Base-by-base conservation (phyloP, 805 yeast genomes). In the Kodamaea hsintzibuensis region DNA sequence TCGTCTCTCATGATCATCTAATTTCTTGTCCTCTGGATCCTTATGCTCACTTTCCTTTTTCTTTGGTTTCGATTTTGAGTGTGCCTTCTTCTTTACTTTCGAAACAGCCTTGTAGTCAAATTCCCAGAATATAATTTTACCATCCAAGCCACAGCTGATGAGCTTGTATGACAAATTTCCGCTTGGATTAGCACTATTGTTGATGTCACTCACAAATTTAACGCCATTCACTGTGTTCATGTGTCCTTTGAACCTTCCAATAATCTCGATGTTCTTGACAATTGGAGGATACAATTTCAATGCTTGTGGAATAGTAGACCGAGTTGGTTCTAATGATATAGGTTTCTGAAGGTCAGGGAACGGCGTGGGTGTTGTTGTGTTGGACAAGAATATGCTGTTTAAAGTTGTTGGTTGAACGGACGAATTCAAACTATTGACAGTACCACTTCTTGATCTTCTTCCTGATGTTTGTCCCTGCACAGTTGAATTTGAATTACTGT, bases 41-140 rank as follows among this genome's bases (percentile, higher is more conserved):
- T 30, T 30, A 3, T 5, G 2, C 8, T 30, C 13, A 10, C 35
- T 30, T 2, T 39, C 39, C 50, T 39, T 39, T 17, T 48, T 33
- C 42, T 22, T 37, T 18, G 40, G 35, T 22, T 42, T 42, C 12
- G 35, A 30, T 30, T 30, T 30, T 2, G 35, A 30, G 10, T n/a
- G 39, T 19, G 9, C 22, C 44, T 17, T 40, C 14, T 18, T 35
- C 48, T 73, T 74, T 5, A 72, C 63, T 50, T 70, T 68, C 3
- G 77, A 74, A 22, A 76, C 62, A 3, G 78, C 76, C 53, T 71
- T 72, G 55, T 70, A 70, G 55, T 76, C 78, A 61, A 76, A 74
- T 51, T 76, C 80, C 80, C 80, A 76, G 13, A 74, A 55, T n/a
- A 73, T 64, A 6, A 73, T 63, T 50, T 71, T 70, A 0, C 77